These are phyloP conservation scores for Scytalidium lignicola DNA, from an alignment of 2,329 filamentous ascomycete species.

Conservation along the genomic window DNA sequence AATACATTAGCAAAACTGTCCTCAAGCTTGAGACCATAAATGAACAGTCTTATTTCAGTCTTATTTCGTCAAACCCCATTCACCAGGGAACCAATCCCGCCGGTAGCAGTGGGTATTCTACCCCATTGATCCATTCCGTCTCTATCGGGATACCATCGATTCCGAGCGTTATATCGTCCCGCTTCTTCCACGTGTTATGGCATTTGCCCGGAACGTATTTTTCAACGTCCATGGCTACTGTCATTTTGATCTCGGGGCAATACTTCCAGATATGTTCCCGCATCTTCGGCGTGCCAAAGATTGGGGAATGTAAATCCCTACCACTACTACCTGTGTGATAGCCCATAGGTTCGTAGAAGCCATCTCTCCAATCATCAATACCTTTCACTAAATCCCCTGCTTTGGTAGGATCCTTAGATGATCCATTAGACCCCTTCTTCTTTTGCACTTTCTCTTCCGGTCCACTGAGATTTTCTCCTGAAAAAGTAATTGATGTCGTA, in stretches of 20 bases:
- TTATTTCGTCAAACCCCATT: background rate
- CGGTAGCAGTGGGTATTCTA: conserved; percentile 26
- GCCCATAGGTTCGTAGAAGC: conserved; percentile 53
- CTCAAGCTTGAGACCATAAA: no score
- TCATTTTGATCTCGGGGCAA: conserved; percentile 54
- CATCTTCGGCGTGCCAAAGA: conserved; percentile 44
- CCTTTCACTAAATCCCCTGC: conserved; percentile 30
- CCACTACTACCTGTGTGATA: conserved; percentile 51
- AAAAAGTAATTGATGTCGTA: conserved; percentile 42
- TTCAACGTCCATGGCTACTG: conserved; percentile 48
- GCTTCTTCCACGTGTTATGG: conserved; percentile 40
- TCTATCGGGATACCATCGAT: conserved; percentile 1
- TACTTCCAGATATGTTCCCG: conserved; percentile 48
- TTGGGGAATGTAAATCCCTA: conserved; percentile 35
- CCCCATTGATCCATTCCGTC: conserved; percentile 26
- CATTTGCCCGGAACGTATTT: conserved; percentile 45
- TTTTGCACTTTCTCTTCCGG: conserved; percentile 22
- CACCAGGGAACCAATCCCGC: conserved; percentile 24
- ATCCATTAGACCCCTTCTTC: conserved; percentile 17
- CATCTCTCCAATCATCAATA: conserved; percentile 46
- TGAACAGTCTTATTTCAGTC: no score
- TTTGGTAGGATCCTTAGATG: conserved; percentile 16
- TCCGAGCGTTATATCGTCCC: conserved; percentile 17
- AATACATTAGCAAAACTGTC: no score
- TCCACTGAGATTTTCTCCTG: conserved; percentile 43